phyloP scores from a whole-genome alignment of 2,329 filamentous ascomycete species.

The Davidsoniella australis region DNA sequence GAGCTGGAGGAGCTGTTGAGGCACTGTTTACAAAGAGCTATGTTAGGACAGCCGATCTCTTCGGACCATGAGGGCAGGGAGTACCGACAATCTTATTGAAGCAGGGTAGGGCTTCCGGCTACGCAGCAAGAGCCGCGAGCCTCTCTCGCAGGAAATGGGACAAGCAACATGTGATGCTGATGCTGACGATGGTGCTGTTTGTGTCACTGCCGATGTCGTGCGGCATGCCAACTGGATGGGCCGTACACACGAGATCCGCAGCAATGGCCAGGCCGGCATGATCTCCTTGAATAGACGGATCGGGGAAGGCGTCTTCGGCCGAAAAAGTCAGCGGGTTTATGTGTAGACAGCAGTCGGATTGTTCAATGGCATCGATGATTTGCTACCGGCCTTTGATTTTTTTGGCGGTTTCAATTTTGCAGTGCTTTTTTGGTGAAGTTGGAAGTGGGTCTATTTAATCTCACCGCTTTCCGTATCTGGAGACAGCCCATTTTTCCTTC shows the following conservation, averaged over 20 bases:
- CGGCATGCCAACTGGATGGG: not conserved
- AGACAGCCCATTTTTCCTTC: not conserved
- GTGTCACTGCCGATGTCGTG: not conserved
- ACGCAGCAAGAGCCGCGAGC: no score
- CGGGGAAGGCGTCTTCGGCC: no score
- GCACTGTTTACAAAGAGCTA: not conserved
- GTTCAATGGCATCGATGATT: no score
- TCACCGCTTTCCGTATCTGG: constrained; percentile 8
- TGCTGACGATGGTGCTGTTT: not conserved
- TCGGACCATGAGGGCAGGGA: no score
- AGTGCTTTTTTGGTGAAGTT: not conserved
- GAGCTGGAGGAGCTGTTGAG: not conserved
- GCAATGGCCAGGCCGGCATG: constrained; percentile 4
- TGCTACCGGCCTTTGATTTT: no score
- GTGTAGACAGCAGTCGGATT: no score
- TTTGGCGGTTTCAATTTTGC: constrained; percentile 1
- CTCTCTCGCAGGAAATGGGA: no score
- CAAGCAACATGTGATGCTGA: not conserved
- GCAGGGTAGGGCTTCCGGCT: not conserved
- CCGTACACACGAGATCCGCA: not conserved
- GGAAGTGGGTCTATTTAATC: not conserved
- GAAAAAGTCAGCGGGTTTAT: no score
- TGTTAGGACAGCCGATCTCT: not conserved
- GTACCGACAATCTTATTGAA: constrained; percentile 5
- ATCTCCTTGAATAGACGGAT: no score